Evolutionary conservation across 2,329 filamentous ascomycete genomes (phyloP).

Genomic region (Periglandula ipomoeae): DNA sequence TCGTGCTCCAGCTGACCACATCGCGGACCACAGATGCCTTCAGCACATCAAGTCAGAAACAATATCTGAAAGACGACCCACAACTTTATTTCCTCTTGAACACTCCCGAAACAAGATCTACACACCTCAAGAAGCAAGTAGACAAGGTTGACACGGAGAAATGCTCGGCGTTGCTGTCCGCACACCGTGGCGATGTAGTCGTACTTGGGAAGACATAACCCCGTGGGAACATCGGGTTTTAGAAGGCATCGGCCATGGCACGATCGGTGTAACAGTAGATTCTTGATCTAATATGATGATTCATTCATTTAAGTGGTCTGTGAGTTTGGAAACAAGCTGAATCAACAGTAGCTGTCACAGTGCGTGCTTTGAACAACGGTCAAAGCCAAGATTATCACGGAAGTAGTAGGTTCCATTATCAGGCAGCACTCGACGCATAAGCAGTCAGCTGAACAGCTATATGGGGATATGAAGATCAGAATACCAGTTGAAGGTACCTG

Average conservation of each 20-base stretch:
- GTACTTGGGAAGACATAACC: neutral
- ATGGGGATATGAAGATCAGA: neutral
- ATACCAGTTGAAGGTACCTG: neutral
- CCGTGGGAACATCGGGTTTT: neutral
- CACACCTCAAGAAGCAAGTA: neutral
- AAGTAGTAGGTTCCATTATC: no score
- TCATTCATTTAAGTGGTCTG: no score
- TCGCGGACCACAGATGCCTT: neutral
- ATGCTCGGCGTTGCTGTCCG: neutral
- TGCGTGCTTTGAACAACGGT: no score
- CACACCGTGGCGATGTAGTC: neutral
- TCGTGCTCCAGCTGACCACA: no score
- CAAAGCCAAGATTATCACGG: no score
- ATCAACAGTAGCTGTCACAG: no score
- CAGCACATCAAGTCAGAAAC: neutral
- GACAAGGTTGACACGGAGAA: neutral
- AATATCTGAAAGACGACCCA: neutral
- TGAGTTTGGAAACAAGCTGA: no score
- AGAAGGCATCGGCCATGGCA: neutral
- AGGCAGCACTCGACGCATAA: no score
- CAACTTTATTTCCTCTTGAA: neutral
- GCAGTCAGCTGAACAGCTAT: neutral
- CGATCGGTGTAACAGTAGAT: neutral
- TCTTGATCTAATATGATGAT: no score
- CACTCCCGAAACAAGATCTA: neutral